phyloP scores from a whole-genome alignment of 805 yeast species.

The Saccharomycopsis malanga region DNA sequence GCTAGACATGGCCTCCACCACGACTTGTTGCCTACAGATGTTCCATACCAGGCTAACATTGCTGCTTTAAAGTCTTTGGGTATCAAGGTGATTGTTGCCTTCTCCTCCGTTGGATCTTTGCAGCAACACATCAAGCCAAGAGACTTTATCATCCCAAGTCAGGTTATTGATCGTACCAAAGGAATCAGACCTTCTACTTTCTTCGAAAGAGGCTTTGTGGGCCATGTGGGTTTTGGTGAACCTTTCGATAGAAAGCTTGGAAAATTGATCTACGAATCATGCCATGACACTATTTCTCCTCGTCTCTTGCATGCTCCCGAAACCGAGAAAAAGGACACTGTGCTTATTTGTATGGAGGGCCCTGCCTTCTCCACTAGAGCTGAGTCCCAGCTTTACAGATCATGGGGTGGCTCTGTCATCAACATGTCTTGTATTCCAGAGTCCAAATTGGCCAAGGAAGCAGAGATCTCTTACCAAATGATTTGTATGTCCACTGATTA shows the following conservation, averaged over 20 bases:
- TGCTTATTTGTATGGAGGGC: conserved; percentile 97
- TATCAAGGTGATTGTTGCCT: conserved; percentile 82
- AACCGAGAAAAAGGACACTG: conserved; percentile 65
- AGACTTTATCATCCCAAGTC: conserved; percentile 95
- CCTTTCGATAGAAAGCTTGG: conserved; percentile 81
- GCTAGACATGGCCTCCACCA: conserved; percentile 94
- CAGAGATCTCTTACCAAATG: conserved; percentile 96
- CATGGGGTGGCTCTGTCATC: conserved; percentile 92
- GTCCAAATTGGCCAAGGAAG: conserved; percentile 93
- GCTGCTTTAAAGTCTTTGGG: conserved; percentile 90
- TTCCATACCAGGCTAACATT: conserved; percentile 89
- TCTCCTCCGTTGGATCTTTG: conserved; percentile 93
- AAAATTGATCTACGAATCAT: conserved; percentile 53
- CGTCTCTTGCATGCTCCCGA: conserved; percentile 52
- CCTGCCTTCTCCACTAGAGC: conserved; percentile 97
- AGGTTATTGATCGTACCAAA: conserved; percentile 93
- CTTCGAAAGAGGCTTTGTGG: conserved; percentile 89
- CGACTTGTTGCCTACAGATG: conserved; percentile 83
- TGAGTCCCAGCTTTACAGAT: conserved; percentile 77
- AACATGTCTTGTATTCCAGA: conserved; percentile 98
- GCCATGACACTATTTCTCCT: conserved; percentile 33
- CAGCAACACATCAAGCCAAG: conserved; percentile 86
- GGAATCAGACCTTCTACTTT: conserved; percentile 87
- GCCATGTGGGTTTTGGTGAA: conserved; percentile 96
- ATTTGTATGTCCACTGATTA: conserved; percentile 98